Base-by-base conservation (phyloP, 345 rosid species). In the Gossypium australe region DNA sequence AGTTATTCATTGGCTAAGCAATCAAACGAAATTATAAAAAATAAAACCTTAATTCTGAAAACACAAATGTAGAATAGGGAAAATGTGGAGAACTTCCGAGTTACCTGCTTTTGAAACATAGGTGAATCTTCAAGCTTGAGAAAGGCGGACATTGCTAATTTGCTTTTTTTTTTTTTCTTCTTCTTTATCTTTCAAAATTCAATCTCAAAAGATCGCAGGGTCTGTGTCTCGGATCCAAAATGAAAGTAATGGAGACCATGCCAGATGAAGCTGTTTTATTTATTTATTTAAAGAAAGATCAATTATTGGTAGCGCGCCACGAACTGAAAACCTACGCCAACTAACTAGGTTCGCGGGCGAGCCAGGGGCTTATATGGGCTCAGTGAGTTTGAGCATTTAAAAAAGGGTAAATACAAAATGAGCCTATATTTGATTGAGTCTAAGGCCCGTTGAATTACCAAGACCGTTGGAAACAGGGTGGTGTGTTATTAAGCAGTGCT, bases 81-180 rank as follows among this genome's bases (percentile, higher is more conserved):
- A 51, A 17, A 51, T 18, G 10, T 38, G 34, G 72, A 66, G 53
- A 41, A 52, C 45, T 48, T 24, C 20, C 14, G 52, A 18, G 25
- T 75, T 74, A 86, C 94, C 90, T 86, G 90, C 80, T 90, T 90
- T 58, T 84, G 87, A 76, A 88, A 90, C 94, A 88, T 88, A 43
- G 94, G 94, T 4, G 92, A 90, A 80, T 90, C 94, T 43, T 90
- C 94, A 25, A 88, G 89, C 74, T 86, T 85, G 77, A 83, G 78
- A 71, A 86, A 90, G 14, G 83, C 74, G 62, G 88, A 80, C 94
- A 88, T 88, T 82, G 73, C 29, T 68, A 41, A 38, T 71, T 20
- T 56, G 17, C 73, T 70, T 69, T 11, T 70, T 69, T 11, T 11
- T 25, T 11, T 18, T 41, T 34, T 34, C 38, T 34, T 34, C 20